Evolutionary conservation across 306 rosid species (phyloP), one percentile per base, ranked within the genome.

Genomic region (Prunus mira): DNA sequence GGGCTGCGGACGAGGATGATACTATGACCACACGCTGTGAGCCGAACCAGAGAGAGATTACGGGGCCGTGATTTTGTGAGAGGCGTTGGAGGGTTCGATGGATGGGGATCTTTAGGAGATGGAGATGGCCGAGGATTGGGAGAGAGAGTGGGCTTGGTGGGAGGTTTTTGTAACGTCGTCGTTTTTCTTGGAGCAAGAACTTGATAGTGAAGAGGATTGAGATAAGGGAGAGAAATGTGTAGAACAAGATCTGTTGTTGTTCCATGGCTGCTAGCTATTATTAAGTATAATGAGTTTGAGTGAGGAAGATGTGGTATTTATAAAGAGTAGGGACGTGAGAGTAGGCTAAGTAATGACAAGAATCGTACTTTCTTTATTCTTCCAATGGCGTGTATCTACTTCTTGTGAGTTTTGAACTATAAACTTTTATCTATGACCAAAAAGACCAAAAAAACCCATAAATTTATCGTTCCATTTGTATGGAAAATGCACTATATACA

Each of bases 81-180:
- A 90, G 84, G 11, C 11, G n/a, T 11, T 72, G 81, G 0, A 90
- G 43, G 30, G 55, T 30, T 6, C 75, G 87, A 41, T 87, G 82
- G 43, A 83, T 3, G 1, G 92, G 93, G 9, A 3, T 62, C 77
- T 80, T 86, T 0, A 88, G 47, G 74, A 74, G 87, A 19, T 84
- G 88, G 62, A 90, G 89, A 62, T 92, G 87, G 28, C 96, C 97
- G 6, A 90, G 51, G 62, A 92, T 8, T 0, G 97, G 96, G 24
- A 88, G 46, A 41, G 86, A 54, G 1, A 87, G 88, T 12, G 91
- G 91, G 38, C 64, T 17, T 1, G 91, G 96, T 17, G 97, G 89
- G 60, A 86, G 85, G 70, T 84, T 81, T 24, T 34, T 84, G 50
- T 8, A 49, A 28, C 24, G 27, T 38, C 6, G 25, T 58, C 58